Percentiles rank a stretch among this genome's conserved stretches.
phyloP scores from a whole-genome alignment of 169 alveolate genomes.

The Besnoitia besnoiti region DNA sequence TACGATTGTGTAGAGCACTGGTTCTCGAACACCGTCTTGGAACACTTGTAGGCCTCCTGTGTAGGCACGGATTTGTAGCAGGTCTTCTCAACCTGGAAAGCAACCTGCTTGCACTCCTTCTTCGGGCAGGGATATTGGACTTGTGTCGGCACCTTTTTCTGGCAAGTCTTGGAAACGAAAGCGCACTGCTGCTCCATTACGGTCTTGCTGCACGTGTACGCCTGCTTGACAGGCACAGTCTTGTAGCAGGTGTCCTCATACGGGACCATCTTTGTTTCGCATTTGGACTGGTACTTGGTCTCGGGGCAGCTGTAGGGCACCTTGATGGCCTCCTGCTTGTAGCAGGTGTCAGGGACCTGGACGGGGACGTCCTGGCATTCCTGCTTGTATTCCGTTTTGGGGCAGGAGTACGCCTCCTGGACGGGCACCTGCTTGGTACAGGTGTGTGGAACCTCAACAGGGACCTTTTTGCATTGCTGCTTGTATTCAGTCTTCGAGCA shows the following conservation, averaged over 20 bases:
- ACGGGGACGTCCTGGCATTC: not conserved
- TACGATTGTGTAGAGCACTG: slow-evolving; percentile 42
- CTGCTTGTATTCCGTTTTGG: slow-evolving; percentile 13
- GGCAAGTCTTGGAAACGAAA: slow-evolving; percentile 49
- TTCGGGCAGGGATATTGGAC: slow-evolving; percentile 57
- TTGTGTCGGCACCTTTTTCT: slow-evolving; percentile 50
- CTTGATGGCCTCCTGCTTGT: slow-evolving; percentile 26
- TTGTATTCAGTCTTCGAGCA: slow-evolving; percentile 52
- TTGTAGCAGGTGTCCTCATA: slow-evolving; percentile 60
- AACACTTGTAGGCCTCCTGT: slow-evolving; percentile 54
- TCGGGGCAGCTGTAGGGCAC: slow-evolving; percentile 62
- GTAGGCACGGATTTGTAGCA: slow-evolving; percentile 55
- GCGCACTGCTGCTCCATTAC: slow-evolving; percentile 51
- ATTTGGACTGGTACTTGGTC: slow-evolving; percentile 52
- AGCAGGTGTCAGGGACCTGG: slow-evolving; percentile 30
- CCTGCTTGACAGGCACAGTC: slow-evolving; percentile 33
- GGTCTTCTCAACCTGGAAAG: slow-evolving; percentile 44
- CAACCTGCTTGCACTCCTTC: slow-evolving; percentile 40
- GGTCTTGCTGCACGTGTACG: slow-evolving; percentile 60
- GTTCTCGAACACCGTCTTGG: slow-evolving; percentile 46
- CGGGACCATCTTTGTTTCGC: slow-evolving; percentile 52
- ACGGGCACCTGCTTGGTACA: slow-evolving; percentile 41
- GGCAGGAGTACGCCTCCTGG: not conserved
- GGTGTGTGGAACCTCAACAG: not conserved
- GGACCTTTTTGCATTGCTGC: slow-evolving; percentile 51